Base-by-base conservation (phyloP, 176 grass and related monocot genomes). In the Carex littledalei region DNA sequence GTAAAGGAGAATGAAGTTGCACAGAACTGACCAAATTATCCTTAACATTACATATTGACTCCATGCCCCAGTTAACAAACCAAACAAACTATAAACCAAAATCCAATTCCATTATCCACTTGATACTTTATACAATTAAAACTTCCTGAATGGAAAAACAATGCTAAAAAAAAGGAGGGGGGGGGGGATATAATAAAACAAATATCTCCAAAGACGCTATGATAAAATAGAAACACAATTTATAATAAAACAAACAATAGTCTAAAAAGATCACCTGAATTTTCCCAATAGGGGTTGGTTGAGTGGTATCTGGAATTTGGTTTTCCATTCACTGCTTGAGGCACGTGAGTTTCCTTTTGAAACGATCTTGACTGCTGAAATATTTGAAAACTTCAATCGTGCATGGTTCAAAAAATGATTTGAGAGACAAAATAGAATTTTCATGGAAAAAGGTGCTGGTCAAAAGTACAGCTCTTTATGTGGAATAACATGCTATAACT, bases 261-360 rank as follows among this genome's bases (percentile, higher is more conserved):
- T 39, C 20, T 64, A 24, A 81, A 64, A 81, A 1, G 20, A 43
- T 63, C 60, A 81, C 55, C 50, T 64, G 55, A 69, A 69, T 50
- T 52, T 52, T 67, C 63, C 15, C 31, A 68, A 69, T 81, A 22
- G 8, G 79, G 57, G 39, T 59, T 57, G 31, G 39, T 81, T 22
- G 79, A 58, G 29, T 63, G 63, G 43, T 83, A 83, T 83, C 22
- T 83, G 1, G 63, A 63, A 69, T 83, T 69, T 83, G 63, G 15
- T 8, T 55, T 6, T 55, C 81, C 63, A 22, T 68, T 83, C 63
- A 83, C 18, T 29, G 43, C 64, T 55, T 22, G 61, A 66, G 81
- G 37, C 49, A 83, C 5, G 21, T 0, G 2, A 69, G 81, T 3
- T 69, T 66, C 81, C 49, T 83, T 69, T 32, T 68, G 81, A 18